A percentile compares a stretch with the other conserved stretches of the same genome.
These are phyloP conservation scores for Salix brachista DNA, from an alignment of 345 rosid species.

Conservation along the genomic window DNA sequence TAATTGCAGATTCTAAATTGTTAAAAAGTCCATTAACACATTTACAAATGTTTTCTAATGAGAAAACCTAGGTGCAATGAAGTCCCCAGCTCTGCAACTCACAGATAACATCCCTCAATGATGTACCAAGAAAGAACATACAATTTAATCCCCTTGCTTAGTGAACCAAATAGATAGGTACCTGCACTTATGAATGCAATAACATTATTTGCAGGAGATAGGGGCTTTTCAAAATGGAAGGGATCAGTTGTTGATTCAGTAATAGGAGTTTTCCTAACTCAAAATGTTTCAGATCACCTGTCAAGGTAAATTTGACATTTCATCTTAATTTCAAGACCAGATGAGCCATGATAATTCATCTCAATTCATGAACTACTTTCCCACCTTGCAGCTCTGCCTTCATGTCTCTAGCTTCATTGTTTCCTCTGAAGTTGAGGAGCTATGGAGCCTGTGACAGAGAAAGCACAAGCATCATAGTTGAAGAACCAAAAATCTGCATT, in stretches of 20 bases:
- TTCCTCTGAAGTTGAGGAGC: slow-evolving; percentile 52
- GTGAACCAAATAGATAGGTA: slow-evolving; percentile 2
- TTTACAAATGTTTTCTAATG: neutral
- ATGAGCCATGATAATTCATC: slow-evolving; percentile 6
- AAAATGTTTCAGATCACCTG: slow-evolving; percentile 92
- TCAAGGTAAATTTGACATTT: slow-evolving; percentile 59
- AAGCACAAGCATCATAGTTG: slow-evolving; percentile 31
- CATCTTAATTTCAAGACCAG: neutral
- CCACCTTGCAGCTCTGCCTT: slow-evolving; percentile 79
- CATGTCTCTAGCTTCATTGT: slow-evolving; percentile 78
- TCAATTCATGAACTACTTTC: slow-evolving; percentile 15
- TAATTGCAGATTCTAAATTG: neutral
- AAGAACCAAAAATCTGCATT: slow-evolving; percentile 57
- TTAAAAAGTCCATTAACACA: neutral
- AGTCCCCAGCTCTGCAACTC: too few relatives aligned
- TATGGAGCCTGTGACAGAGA: slow-evolving; percentile 23
- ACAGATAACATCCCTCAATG: neutral
- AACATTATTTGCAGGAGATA: slow-evolving; percentile 61
- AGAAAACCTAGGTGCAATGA: neutral
- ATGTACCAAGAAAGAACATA: neutral
- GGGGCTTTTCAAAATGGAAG: slow-evolving; percentile 96
- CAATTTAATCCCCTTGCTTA: neutral
- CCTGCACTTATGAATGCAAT: neutral
- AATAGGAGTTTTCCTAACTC: slow-evolving; percentile 92
- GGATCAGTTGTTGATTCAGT: slow-evolving; percentile 98